phyloP scores from a whole-genome alignment of 2,329 filamentous ascomycete genomes.

The Bipolaris bicolor region DNA sequence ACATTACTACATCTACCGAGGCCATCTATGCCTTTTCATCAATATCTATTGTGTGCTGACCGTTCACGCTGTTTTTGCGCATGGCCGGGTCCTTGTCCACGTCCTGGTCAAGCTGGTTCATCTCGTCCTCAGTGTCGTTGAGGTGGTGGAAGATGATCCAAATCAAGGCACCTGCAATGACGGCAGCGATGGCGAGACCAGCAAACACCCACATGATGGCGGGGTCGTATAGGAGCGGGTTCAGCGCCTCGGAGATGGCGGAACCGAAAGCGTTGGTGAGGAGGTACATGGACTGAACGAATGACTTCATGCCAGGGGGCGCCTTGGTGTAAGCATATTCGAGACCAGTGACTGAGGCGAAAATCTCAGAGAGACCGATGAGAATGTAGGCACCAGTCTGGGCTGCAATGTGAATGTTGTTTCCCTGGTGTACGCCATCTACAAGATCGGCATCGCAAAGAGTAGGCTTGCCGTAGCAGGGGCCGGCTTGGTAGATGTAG shows the following conservation, averaged over 20 bases:
- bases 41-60: constrained; percentile 25
- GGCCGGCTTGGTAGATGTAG: constrained; percentile 61
- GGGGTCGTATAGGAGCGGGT: constrained; percentile 67
- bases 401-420: constrained; percentile 54
- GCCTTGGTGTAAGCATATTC: constrained; percentile 59
- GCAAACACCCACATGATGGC: constrained; percentile 69
- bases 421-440: constrained; percentile 41
- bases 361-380: constrained; percentile 56
- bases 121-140: constrained; percentile 45
- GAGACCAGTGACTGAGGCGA: constrained; percentile 55
- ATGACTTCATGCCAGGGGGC: constrained; percentile 55
- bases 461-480: constrained; percentile 56
- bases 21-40: constrained; percentile 21
- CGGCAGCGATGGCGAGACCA: constrained; percentile 39
- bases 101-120: constrained; percentile 47
- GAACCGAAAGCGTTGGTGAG: constrained; percentile 66
- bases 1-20: neutral
- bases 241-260: constrained; percentile 68
- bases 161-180: constrained; percentile 43
- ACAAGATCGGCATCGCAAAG: constrained; percentile 37
- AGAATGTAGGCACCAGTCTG: constrained; percentile 57
- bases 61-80: constrained; percentile 32
- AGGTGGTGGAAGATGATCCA: constrained; percentile 49
- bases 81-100: constrained; percentile 41
- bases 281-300: constrained; percentile 62